These are phyloP conservation scores for Ceratobasidium theobromae DNA, from an alignment of 1,284 basidiomycete species.

Conservation along the genomic window DNA sequence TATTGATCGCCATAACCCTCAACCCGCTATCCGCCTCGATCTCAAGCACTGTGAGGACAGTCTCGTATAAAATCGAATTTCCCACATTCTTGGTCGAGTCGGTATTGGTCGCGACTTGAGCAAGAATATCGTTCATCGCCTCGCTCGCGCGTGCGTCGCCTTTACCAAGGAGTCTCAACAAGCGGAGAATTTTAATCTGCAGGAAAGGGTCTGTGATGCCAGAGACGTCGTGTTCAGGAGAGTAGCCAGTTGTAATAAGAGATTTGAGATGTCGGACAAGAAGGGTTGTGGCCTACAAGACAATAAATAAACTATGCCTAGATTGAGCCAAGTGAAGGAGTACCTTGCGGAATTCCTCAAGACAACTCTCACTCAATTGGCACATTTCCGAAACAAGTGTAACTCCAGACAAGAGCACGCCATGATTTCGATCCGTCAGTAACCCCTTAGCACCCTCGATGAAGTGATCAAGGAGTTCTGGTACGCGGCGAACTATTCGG, in stretches of 20 bases:
- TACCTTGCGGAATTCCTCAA: constrained; percentile 89
- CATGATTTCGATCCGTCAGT: constrained; percentile 95
- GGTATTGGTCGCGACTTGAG: constrained; percentile 98
- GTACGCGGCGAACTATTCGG: constrained; percentile 93
- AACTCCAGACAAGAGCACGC: constrained; percentile 90
- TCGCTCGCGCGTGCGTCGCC: constrained; percentile 88
- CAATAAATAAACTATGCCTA: not conserved
- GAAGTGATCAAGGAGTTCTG: constrained; percentile 95
- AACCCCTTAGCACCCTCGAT: constrained; percentile 85
- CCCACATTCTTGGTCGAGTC: constrained; percentile 98
- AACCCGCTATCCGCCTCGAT: constrained; percentile 96
- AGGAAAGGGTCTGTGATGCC: constrained; percentile 99
- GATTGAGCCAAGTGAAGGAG: not conserved
- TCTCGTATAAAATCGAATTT: constrained; percentile 97
- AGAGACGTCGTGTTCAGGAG: constrained; percentile 98
- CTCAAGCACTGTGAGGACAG: constrained; percentile 95
- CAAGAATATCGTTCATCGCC: constrained; percentile 97
- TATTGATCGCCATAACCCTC: constrained; percentile 99
- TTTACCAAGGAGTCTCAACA: constrained; percentile 85
- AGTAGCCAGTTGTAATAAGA: constrained; percentile 94
- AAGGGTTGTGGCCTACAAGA: constrained; percentile 86
- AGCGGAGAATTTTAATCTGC: constrained; percentile 95
- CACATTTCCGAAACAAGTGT: constrained; percentile 97
- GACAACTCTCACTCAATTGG: constrained; percentile 67
- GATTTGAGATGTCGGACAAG: constrained; percentile 96